Evolutionary conservation across 1,284 basidiomycete genomes (phyloP).

Genomic region (Melampsora larici-populina): DNA sequence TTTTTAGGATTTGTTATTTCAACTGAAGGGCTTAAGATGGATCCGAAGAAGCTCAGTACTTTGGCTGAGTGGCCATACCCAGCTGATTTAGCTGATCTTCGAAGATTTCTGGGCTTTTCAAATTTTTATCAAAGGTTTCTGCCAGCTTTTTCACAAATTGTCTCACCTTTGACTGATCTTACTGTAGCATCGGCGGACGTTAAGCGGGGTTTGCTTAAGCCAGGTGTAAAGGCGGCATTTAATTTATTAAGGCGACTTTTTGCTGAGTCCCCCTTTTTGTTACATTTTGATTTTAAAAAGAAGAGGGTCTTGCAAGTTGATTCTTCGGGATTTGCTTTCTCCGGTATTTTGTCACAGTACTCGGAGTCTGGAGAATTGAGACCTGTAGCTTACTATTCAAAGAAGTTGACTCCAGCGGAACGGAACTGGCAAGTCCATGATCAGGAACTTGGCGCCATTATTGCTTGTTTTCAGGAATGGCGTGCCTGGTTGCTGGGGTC

Average conservation of each 20-base stretch:
- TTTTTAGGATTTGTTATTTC: constrained; percentile 10
- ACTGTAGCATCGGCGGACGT: too few relatives aligned
- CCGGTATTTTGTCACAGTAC: too few relatives aligned
- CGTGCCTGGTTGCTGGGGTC: background rate
- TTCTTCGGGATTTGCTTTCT: background rate
- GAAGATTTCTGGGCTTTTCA: background rate
- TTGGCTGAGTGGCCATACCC: background rate
- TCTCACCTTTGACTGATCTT: background rate
- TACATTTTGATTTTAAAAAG: constrained; percentile 5
- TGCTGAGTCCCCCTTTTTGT: background rate
- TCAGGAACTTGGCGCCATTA: background rate
- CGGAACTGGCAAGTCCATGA: constrained; percentile 10
- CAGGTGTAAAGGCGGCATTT: background rate
- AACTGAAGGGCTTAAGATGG: too few relatives aligned
- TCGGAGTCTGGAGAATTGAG: background rate
- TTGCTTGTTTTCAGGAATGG: too few relatives aligned
- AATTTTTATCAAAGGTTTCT: constrained; percentile 12
- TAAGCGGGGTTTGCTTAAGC: background rate
- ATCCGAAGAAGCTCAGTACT: background rate
- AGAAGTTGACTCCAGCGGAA: background rate
- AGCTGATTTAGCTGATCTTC: background rate
- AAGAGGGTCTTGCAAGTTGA: background rate
- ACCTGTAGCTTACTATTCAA: background rate
- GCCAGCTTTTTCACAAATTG: background rate
- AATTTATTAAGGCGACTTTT: background rate